These are phyloP conservation scores for Metarhizium anisopliae DNA, from an alignment of 2,329 filamentous ascomycete species.

Conservation along the genomic window DNA sequence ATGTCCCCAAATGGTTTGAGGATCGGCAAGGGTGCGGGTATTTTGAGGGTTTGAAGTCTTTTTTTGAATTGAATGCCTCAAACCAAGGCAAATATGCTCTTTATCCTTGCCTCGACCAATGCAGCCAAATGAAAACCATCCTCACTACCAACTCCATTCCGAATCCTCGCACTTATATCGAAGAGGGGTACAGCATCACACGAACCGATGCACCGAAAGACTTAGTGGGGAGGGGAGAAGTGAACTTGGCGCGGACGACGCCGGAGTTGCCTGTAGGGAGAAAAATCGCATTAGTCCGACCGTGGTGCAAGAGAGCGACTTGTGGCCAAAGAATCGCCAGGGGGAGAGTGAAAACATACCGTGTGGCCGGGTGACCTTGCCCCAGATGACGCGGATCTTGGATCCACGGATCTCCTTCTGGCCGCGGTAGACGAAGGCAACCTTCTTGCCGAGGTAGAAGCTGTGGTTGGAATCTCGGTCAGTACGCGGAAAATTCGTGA, in stretches of 20 bases:
- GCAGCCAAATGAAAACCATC: slow-evolving; percentile 53
- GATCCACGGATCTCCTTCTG: slow-evolving; percentile 91
- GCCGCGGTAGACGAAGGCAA: slow-evolving; percentile 97
- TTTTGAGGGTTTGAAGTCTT: slow-evolving; percentile 34
- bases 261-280: slow-evolving; percentile 76
- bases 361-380: slow-evolving; percentile 93
- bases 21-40: neutral
- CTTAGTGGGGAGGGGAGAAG: slow-evolving; percentile 89
- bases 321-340: neutral
- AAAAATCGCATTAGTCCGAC: neutral
- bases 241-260: slow-evolving; percentile 96
- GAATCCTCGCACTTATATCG: slow-evolving; percentile 65
- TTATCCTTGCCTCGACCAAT: slow-evolving; percentile 50
- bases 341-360: slow-evolving; percentile 45
- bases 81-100: slow-evolving; percentile 39
- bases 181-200: slow-evolving; percentile 96
- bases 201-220: slow-evolving; percentile 94
- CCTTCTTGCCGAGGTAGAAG: slow-evolving; percentile 98
- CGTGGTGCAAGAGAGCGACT: neutral
- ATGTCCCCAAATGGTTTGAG: neutral
- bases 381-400: slow-evolving; percentile 99
- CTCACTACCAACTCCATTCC: slow-evolving; percentile 54
- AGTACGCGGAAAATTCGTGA: slow-evolving; percentile 11
- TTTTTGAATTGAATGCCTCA: slow-evolving; percentile 45
- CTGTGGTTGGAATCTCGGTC: slow-evolving; percentile 25